phyloP scores from a whole-genome alignment of 805 yeast species.

The Saturnispora gosingensis region DNA sequence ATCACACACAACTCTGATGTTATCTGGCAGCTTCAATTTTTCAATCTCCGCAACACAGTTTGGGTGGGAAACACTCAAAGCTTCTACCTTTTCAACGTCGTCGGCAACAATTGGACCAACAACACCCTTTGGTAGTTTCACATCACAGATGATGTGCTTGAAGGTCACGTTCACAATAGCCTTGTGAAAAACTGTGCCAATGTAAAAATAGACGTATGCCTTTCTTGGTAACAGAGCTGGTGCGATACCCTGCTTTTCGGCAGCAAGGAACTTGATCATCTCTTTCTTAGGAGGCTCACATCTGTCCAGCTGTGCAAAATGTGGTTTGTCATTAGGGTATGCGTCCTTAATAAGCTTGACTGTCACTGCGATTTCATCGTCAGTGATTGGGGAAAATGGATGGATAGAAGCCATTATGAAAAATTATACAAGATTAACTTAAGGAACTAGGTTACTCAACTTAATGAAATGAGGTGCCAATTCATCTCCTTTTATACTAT shows the following conservation, averaged over 20 bases:
- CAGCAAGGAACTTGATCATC: constrained; percentile 57
- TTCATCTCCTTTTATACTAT: not conserved
- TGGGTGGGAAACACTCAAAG: constrained; percentile 44
- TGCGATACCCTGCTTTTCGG: constrained; percentile 46
- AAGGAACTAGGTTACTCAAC: not conserved
- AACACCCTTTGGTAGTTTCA: constrained; percentile 47
- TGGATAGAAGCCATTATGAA: constrained; percentile 14
- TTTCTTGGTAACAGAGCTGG: constrained; percentile 60
- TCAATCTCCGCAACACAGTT: constrained; percentile 52
- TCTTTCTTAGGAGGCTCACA: constrained; percentile 72
- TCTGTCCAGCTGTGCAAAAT: constrained; percentile 59
- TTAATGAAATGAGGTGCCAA: not conserved
- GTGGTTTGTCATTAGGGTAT: constrained; percentile 45
- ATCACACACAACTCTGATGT: constrained; percentile 48
- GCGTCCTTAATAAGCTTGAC: constrained; percentile 53
- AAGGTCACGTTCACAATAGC: constrained; percentile 59
- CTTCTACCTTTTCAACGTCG: constrained; percentile 49
- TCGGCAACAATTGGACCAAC: constrained; percentile 68
- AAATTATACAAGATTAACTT: not conserved
- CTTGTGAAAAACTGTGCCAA: constrained; percentile 48
- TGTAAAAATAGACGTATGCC: constrained; percentile 58
- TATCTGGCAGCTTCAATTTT: constrained; percentile 53
- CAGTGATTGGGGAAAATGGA: constrained; percentile 34
- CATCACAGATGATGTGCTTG: constrained; percentile 52
- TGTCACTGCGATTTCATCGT: constrained; percentile 48